Evolutionary conservation across 1,284 basidiomycete genomes (phyloP), one percentile per base, ranked within the genome.

Genomic region (Mycocalia duriaeana): DNA sequence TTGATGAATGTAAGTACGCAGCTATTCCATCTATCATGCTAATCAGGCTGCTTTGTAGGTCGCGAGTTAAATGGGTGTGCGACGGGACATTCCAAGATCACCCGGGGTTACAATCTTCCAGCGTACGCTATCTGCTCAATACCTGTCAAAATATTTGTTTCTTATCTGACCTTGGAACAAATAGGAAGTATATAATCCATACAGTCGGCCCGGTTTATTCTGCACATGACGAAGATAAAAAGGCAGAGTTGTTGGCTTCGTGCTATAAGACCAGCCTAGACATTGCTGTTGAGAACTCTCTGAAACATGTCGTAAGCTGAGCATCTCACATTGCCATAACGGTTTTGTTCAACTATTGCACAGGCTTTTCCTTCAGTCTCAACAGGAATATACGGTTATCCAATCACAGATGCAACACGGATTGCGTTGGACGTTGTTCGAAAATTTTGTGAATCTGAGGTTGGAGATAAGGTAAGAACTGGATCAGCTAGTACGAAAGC

Each of bases 181-280:
- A 57, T 69, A 77, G 86, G 16, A 81, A 78, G 48, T 75, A 85
- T 52, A 73, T 97, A 47, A 91, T 96, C 16, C 95, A 97, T 59
- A 85, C 95, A 1, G 94, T 96, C 20, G 94, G 94, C 8, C 93
- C 93, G 0, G 65, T 93, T 2, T 95, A 92, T 60, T 72, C 71
- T 0, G 47, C 54, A 0, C 52, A 55, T 1, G 60, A 74, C 1
- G 63, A 59, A 2, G 72, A 76, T 14, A 59, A 65, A 37, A 78
- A 77, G 42, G 79, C 79, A 5, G 54, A 64, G 46, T 71, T 77
- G 49, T 76, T 98, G 3, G 70, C 73, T 4, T 85, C 82, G 13
- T 93, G 91, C 62, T 95, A 95, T 61, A 64, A 61, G 45, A 77
- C 65, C 4, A 84, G 84, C 51, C 66, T 94, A 41, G 70, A 83